Conservation (phyloP, 1,284 basidiomycete genomes). For the Laetiporus sulphureus region DNA sequence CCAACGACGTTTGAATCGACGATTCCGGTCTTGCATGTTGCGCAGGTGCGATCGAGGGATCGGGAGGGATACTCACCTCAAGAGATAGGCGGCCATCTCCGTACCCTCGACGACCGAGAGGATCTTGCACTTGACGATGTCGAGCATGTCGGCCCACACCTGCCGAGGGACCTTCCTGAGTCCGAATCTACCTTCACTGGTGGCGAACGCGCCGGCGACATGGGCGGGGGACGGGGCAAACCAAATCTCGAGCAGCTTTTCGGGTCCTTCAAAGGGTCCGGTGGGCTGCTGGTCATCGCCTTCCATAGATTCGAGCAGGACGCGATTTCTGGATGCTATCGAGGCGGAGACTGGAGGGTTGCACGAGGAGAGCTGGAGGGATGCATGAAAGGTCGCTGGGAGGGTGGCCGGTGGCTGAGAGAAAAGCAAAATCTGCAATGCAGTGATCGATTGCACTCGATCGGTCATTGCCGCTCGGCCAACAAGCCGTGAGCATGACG, state of each 20-base stretch:
- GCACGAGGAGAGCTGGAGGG: conserved; percentile 34
- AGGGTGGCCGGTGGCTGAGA: conserved; percentile 4
- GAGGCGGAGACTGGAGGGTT: conserved; percentile 36
- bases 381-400: conserved; percentile 49
- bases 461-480: conserved; percentile 1
- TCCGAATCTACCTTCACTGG: conserved; percentile 47
- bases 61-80: conserved; percentile 60
- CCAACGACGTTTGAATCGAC: no score
- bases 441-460: conserved; percentile 6
- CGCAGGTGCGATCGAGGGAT: no score
- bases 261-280: conserved; percentile 80
- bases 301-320: conserved; percentile 18
- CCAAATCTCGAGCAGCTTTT: conserved; percentile 97
- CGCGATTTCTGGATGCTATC: conserved; percentile 57
- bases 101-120: conserved; percentile 84
- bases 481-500: conserved; percentile 6
- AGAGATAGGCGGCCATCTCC: conserved; percentile 91
- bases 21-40: no score
- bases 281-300: conserved; percentile 32
- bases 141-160: conserved; percentile 96
- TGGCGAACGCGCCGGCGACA: conserved; percentile 40
- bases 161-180: conserved; percentile 71
- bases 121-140: conserved; percentile 96
- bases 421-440: conserved; percentile 5
- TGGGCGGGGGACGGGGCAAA: conserved; percentile 75